Percentiles rank a stretch among this genome's conserved stretches.
Evolutionary conservation across 192 early-diverging fungal species (phyloP).

Genomic region (Coemansia sp.): DNA sequence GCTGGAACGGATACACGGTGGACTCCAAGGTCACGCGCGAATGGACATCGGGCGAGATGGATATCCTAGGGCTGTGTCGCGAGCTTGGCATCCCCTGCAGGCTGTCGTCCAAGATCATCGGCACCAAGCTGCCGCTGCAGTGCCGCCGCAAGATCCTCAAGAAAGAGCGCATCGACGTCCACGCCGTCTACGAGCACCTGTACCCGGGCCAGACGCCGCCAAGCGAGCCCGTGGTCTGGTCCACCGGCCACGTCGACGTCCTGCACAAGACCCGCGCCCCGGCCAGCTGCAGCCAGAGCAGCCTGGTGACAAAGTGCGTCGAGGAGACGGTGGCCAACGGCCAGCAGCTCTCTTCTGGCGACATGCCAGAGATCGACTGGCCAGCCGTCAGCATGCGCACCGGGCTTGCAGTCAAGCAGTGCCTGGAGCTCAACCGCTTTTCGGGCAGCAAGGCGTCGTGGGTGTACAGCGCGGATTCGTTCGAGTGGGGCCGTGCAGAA

Average conservation of each 20-base stretch:
- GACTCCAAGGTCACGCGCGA: conserved; percentile 24
- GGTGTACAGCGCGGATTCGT: conserved; percentile 16
- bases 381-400: conserved; percentile 9
- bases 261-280: background rate
- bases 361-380: conserved; percentile 19
- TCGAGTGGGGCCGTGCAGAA: conserved; percentile 23
- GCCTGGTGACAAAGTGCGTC: conserved; percentile 5
- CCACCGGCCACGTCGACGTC: conserved; percentile 23
- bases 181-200: background rate
- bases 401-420: conserved; percentile 12
- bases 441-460: conserved; percentile 18
- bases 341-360: background rate
- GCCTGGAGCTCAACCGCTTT: conserved; percentile 28
- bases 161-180: background rate
- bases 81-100: conserved; percentile 30
- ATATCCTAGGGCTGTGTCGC: conserved; percentile 28
- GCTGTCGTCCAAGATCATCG: conserved; percentile 40
- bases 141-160: conserved; percentile 44
- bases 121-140: conserved; percentile 47
- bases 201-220: background rate
- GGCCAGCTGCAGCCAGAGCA: conserved; percentile 10
- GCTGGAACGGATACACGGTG: conserved; percentile 38
- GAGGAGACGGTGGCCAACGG: background rate
- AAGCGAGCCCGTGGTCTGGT: conserved; percentile 11
- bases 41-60: conserved; percentile 37